Evolutionary conservation across 2,329 filamentous ascomycete genomes (phyloP), one percentile per base, ranked within the genome.

Genomic region (Aureobasidium uvarum): DNA sequence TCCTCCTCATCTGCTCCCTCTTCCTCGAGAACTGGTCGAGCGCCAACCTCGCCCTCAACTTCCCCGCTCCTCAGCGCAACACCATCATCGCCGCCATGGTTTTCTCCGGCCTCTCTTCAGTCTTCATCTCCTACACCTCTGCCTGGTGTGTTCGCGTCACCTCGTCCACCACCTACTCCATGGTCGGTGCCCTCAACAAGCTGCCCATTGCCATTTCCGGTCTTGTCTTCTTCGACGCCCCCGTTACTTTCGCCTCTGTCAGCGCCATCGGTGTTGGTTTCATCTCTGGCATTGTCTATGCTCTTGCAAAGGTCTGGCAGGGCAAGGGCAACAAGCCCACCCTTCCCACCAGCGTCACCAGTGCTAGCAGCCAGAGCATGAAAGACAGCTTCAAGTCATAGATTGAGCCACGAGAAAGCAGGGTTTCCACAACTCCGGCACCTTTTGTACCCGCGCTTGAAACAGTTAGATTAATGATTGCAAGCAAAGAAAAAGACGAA

Each of bases 111-210:
- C 83, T 97, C 63, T 93, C 88, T 41, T 91, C 93, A 59, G 93
- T 98, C 74, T 96, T 97, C 81, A 99, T 99, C 78, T 98, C 94
- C n/a, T 99, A 99, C 84, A 96, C 92, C 75, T 97, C 94, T 18
- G 95, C 95, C 43, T 99, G 95, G 95, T 98, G 95, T 76, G 96
- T 99, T 69, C 93, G 95, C 70, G 91, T 96, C 69, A 98, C 95
- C 8, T 96, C 93, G 0, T 97, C 93, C 20, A 99, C 95, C 10
- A 99, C 95, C 2, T 99, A 98, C 83, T 96, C 91, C 36, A 98
- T 99, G 94, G 95, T 98, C 65, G 95, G 95, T 68, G 92, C 94
- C 20, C 84, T 99, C 73, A 99, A 99, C 85, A 99, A 99, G 84
- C 88, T 99, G 38, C 95, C 95, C 48, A 93, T 99, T 71, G 95